These are phyloP conservation scores for Dactylonectria estremocensis DNA, from an alignment of 2,329 filamentous ascomycete species.

Conservation along the genomic window DNA sequence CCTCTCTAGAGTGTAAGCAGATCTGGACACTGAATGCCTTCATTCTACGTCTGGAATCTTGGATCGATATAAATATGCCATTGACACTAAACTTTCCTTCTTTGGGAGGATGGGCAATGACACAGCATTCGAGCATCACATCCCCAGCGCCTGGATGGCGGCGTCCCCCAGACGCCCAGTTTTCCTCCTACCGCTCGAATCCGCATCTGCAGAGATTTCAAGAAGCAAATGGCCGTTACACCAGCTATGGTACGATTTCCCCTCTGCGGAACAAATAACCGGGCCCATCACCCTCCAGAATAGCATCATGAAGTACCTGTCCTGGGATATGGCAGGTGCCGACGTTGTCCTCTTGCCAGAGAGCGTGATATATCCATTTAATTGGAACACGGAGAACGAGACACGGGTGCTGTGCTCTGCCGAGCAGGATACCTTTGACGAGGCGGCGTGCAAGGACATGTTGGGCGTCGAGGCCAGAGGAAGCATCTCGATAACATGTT, in stretches of 20 bases:
- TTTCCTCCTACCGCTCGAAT: slow-evolving; percentile 49
- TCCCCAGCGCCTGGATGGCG: slow-evolving; percentile 57
- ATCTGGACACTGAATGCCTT: slow-evolving; percentile 51
- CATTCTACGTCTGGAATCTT: slow-evolving; percentile 43
- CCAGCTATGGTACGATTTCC: slow-evolving; percentile 11
- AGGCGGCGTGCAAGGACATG: slow-evolving; percentile 38
- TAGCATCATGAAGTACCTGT: slow-evolving; percentile 26
- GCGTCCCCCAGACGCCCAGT: slow-evolving; percentile 53
- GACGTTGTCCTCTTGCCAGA: slow-evolving; percentile 42
- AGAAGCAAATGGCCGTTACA: slow-evolving; percentile 11
- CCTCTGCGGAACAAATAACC: slow-evolving; percentile 36
- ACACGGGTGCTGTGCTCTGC: slow-evolving; percentile 41
- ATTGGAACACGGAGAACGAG: slow-evolving; percentile 39
- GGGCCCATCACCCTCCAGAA: slow-evolving; percentile 34
- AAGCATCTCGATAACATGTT: slow-evolving; percentile 48
- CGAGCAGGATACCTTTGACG: slow-evolving; percentile 33
- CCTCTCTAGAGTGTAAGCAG: slow-evolving; percentile 36
- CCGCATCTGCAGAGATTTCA: slow-evolving; percentile 20
- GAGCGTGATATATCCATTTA: slow-evolving; percentile 45
- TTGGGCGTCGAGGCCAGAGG: slow-evolving; percentile 37
- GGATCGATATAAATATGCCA: slow-evolving; percentile 36
- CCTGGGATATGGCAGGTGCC: slow-evolving; percentile 13
- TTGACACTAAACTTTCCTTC: slow-evolving; percentile 33
- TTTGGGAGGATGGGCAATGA: slow-evolving; percentile 54
- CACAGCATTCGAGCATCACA: slow-evolving; percentile 48